Percentiles rank a stretch among this genome's conserved stretches.
Evolutionary conservation across 345 rosid genomes (phyloP).

Genomic region (Euphorbia peplus): DNA sequence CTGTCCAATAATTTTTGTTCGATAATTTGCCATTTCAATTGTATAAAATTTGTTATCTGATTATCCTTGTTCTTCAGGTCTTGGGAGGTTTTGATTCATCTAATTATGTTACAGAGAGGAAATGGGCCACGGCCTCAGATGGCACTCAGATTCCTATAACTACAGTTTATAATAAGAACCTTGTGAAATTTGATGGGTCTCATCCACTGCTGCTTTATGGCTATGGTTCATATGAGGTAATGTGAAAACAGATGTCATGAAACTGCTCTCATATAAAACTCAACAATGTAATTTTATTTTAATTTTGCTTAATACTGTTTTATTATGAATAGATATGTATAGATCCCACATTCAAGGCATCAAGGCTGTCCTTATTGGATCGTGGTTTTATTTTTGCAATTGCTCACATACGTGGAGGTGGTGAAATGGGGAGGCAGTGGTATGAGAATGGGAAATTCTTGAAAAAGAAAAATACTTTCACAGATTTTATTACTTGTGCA

Average conservation of each 20-base stretch:
- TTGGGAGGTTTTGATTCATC: constrained; percentile 88
- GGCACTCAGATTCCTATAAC: constrained; percentile 86
- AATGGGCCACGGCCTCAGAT: constrained; percentile 86
- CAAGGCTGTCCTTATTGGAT: constrained; percentile 80
- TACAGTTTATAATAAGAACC: constrained; percentile 59
- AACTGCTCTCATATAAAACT: not conserved
- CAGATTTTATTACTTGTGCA: constrained; percentile 81
- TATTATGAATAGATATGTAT: constrained; percentile 44
- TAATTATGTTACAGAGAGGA: constrained; percentile 72
- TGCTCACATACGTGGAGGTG: constrained; percentile 97
- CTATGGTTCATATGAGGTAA: constrained; percentile 97
- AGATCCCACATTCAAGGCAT: constrained; percentile 69
- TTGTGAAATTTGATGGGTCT: constrained; percentile 83
- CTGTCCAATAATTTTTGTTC: not conserved
- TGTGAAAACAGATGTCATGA: constrained; percentile 14
- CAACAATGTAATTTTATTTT: not conserved
- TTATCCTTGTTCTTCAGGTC: constrained; percentile 42
- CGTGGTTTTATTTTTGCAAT: constrained; percentile 83
- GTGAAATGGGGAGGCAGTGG: constrained; percentile 98
- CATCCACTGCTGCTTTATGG: constrained; percentile 80
- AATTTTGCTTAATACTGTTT: not conserved
- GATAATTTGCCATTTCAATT: not conserved
- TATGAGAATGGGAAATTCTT: constrained; percentile 87
- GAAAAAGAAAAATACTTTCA: constrained; percentile 82
- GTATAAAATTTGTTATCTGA: not conserved